These are phyloP conservation scores for Vachellia collinsii DNA, from an alignment of 306 rosid species.

Conservation along the genomic window DNA sequence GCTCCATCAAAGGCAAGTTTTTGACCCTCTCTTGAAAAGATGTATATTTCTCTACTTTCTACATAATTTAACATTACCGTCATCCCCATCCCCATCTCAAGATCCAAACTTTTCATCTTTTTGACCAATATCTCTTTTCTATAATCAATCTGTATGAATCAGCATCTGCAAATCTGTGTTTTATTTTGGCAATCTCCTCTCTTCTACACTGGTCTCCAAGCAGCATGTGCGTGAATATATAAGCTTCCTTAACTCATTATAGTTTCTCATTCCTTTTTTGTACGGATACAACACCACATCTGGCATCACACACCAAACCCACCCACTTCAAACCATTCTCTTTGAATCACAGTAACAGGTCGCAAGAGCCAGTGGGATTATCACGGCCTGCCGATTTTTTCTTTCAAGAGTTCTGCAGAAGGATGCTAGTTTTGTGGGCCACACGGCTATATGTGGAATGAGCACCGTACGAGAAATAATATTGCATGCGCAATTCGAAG, in stretches of 20 bases:
- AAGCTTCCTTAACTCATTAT: not conserved
- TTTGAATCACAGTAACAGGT: not conserved
- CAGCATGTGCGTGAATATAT: constrained; percentile 23
- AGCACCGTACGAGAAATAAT: not conserved
- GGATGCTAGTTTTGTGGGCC: constrained; percentile 31
- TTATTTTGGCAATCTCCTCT: not conserved
- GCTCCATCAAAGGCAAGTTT: not conserved
- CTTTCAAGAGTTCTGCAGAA: not conserved
- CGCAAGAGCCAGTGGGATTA: not conserved
- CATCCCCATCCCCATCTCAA: not conserved
- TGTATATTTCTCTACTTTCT: not conserved
- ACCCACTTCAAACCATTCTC: not conserved
- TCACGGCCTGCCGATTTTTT: not conserved
- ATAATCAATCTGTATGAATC: not conserved
- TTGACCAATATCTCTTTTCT: not conserved
- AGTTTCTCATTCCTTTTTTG: not conserved
- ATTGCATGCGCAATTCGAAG: not conserved
- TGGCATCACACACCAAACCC: constrained; percentile 22
- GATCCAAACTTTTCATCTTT: not conserved
- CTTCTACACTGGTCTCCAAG: not conserved
- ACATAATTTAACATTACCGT: not conserved
- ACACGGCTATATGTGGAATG: not conserved
- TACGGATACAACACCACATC: constrained; percentile 14
- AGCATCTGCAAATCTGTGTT: not conserved
- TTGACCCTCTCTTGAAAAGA: not conserved